Evolutionary conservation across 2,329 filamentous ascomycete species (phyloP), one percentile per base, ranked within the genome.

Genomic region (Penicillium crustosum): DNA sequence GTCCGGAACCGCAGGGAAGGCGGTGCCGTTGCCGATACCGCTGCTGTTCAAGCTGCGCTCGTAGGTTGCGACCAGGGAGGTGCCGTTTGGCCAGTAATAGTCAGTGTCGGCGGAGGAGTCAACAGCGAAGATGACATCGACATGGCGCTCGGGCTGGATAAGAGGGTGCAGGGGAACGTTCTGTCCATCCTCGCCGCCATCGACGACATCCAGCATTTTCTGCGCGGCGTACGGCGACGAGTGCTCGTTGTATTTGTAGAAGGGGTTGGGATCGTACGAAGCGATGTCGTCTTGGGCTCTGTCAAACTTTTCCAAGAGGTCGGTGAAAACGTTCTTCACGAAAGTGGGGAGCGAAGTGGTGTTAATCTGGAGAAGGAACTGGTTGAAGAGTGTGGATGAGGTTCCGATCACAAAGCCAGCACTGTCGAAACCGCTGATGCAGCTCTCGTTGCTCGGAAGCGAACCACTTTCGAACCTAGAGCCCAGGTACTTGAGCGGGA

Each of bases 371-470:
- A 92, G 79, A 19, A 96, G 76, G 66, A 90, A 83, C 66, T 86
- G 80, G 77, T 96, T 96, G 82, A 96, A 96, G 2, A 96, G 81
- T 0, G 89, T 89, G 1, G 88, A 91, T 23, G 88, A 91, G 0
- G 92, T 96, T 50, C 92, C 92, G 85, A 96, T 91, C 27, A 96
- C 79, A 69, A 85, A 96, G 7, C 90, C 90, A 25, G 84, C 83
- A 66, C 92, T 92, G 75, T 96, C 93, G 62, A 92, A 92, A 1
- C 93, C 93, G 8, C 83, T 80, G 17, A 95, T 82, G 69, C 93
- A 96, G 29, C 76, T 71, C 43, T 83, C 82, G 55, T 80, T 72
- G 12, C 78, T 70, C 0, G 83, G 76, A 21, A 94, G 73, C 8
- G 71, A 68, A 21, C 90, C 90, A 6, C 77, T 79, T 39, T 79